phyloP scores from a whole-genome alignment of 176 grass and related monocot species.

The Lolium perenne region DNA sequence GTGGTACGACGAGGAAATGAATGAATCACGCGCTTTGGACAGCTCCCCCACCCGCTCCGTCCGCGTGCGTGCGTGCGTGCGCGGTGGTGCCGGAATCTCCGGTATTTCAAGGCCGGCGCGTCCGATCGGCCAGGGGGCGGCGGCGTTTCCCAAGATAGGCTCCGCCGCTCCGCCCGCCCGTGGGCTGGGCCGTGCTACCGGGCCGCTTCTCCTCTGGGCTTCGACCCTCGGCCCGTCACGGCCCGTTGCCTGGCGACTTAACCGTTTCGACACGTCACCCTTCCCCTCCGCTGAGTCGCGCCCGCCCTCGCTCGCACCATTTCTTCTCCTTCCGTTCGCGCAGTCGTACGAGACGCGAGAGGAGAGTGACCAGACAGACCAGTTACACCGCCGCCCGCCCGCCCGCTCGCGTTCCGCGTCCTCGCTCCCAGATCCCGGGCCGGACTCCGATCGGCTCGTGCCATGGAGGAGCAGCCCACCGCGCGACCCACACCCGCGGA shows the following conservation, averaged over 20 bases:
- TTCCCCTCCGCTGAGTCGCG: conserved; percentile 30
- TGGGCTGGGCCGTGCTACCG: not conserved
- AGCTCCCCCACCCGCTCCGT: not conserved
- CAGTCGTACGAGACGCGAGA: not conserved
- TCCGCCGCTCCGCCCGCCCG: not conserved
- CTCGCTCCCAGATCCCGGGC: conserved; percentile 34
- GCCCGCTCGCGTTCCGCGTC: conserved; percentile 7
- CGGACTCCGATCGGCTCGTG: not conserved
- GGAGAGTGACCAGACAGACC: not conserved
- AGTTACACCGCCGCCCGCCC: conserved; percentile 33
- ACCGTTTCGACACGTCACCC: conserved; percentile 42
- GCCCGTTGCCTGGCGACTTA: not conserved
- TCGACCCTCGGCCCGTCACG: not conserved
- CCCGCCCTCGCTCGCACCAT: not conserved
- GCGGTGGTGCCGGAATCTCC: conserved; percentile 23
- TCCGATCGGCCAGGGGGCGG: not conserved
- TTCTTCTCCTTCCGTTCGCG: not conserved
- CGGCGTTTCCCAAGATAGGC: conserved; percentile 37
- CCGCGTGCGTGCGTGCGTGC: not conserved
- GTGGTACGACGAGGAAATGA: not conserved
- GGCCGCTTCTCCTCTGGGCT: not conserved
- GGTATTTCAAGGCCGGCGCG: conserved; percentile 29
- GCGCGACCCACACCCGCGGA: conserved; percentile 3
- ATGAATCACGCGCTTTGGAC: conserved; percentile 48
- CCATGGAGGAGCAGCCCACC: conserved; percentile 44